A percentile compares a stretch with the other conserved stretches of the same genome.
These are phyloP conservation scores for Cardamine resedifolia DNA, from an alignment of 345 rosid genomes.

Conservation along the genomic window DNA sequence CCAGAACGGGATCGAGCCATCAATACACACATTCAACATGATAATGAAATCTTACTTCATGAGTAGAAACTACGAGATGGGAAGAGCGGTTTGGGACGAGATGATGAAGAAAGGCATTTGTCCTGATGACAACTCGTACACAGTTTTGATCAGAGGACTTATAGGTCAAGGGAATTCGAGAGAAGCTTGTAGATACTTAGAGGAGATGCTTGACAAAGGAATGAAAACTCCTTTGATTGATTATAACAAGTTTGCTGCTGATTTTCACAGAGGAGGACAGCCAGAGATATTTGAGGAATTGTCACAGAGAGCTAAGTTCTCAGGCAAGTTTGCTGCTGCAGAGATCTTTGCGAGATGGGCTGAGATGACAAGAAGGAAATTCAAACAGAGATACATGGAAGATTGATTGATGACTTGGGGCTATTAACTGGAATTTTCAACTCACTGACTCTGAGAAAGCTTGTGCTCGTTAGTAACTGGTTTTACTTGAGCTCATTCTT, in stretches of 20 bases:
- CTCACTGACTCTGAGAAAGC: conserved; percentile 1
- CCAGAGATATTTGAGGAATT: conserved; percentile 69
- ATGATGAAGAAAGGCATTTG: conserved; percentile 68
- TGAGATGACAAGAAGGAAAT: conserved; percentile 55
- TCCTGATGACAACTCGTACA: conserved; percentile 86
- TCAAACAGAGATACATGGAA: conserved; percentile 34
- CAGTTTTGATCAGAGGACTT: conserved; percentile 73
- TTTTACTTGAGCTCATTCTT: conserved; percentile 9
- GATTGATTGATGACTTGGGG: conserved; percentile 15
- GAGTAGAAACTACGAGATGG: conserved; percentile 62
- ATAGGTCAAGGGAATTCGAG: conserved; percentile 66
- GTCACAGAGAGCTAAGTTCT: conserved; percentile 69
- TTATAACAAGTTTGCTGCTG: conserved; percentile 75
- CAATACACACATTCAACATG: conserved; percentile 83
- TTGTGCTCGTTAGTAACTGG: neutral
- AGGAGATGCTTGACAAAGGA: conserved; percentile 87
- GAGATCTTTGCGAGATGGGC: conserved; percentile 66
- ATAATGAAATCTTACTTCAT: conserved; percentile 80
- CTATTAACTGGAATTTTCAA: neutral
- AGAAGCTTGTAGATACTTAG: conserved; percentile 75
- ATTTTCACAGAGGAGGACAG: conserved; percentile 69
- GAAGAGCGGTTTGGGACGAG: conserved; percentile 72
- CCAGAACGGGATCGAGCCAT: conserved; percentile 55
- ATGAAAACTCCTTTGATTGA: conserved; percentile 89
- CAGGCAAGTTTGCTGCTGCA: conserved; percentile 69